A percentile compares a stretch with the other conserved stretches of the same genome.
Evolutionary conservation across 305 asterid genomes (phyloP).

Genomic region (Rubia balearica): DNA sequence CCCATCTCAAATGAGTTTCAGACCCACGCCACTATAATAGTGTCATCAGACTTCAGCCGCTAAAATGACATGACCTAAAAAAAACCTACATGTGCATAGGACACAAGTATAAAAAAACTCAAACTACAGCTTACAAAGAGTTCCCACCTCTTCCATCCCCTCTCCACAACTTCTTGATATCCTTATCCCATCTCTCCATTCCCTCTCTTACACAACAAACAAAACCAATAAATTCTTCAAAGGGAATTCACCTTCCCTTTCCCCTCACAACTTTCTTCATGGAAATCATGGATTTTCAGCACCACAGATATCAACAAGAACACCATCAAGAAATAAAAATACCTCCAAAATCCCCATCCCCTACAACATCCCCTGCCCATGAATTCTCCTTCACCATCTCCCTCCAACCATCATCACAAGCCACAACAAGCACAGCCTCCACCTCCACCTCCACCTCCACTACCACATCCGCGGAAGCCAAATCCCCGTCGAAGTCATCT

Average conservation of each 20-base stretch:
- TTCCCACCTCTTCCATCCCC: conserved; percentile 13
- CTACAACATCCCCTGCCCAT: conserved; percentile 71
- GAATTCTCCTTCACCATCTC: conserved; percentile 81
- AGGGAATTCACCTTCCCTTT: neutral
- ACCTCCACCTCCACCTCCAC: conserved; percentile 12
- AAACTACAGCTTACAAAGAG: conserved; percentile 13
- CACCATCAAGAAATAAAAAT: conserved; percentile 13
- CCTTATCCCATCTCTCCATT: conserved; percentile 40
- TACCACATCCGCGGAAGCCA: neutral
- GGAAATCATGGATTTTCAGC: conserved; percentile 29
- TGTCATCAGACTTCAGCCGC: neutral
- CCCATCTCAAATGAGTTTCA: too few species aligned
- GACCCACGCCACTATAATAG: too few species aligned
- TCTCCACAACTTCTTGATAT: conserved; percentile 33
- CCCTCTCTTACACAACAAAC: conserved; percentile 11
- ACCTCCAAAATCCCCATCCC: conserved; percentile 24
- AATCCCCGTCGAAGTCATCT: conserved; percentile 6
- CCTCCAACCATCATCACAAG: conserved; percentile 35
- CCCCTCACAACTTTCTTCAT: conserved; percentile 11
- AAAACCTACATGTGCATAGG: conserved; percentile 1
- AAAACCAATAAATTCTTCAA: conserved; percentile 5
- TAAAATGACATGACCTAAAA: neutral
- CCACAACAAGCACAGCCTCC: conserved; percentile 12
- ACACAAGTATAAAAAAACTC: conserved; percentile 21
- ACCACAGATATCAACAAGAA: conserved; percentile 11